phyloP scores from a whole-genome alignment of 2,329 filamentous ascomycete species.

The Fusarium succisae region DNA sequence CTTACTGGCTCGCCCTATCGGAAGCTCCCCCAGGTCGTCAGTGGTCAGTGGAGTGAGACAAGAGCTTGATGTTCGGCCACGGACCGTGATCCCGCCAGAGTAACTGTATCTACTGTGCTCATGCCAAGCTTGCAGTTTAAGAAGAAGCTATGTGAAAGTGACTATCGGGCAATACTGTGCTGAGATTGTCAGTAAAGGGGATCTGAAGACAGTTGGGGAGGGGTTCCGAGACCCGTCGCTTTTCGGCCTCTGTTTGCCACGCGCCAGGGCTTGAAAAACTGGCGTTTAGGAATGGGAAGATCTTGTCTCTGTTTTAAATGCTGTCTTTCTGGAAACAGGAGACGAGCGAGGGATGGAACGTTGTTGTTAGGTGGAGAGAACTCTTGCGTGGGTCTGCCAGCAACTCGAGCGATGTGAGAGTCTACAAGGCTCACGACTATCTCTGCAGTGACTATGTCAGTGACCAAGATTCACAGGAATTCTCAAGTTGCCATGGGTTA shows the following conservation, averaged over 20 bases:
- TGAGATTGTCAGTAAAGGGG: background rate
- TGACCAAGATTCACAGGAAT: background rate
- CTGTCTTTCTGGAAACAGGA: constrained; percentile 30
- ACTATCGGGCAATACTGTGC: constrained; percentile 4
- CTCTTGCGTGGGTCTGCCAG: background rate
- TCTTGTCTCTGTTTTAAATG: constrained; percentile 19
- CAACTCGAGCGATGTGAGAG: background rate
- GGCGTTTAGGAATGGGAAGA: constrained; percentile 29
- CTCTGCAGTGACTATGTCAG: constrained; percentile 2
- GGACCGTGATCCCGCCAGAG: background rate
- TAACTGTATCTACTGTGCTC: background rate
- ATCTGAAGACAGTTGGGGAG: background rate
- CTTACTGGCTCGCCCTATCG: constrained; percentile 23
- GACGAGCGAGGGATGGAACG: constrained; percentile 20
- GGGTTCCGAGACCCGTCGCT: constrained; percentile 6
- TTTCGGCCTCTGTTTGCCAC: constrained; percentile 32
- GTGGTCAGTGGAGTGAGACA: constrained; percentile 23
- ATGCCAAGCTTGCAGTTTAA: constrained; percentile 13
- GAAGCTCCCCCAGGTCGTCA: constrained; percentile 8
- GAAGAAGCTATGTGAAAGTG: constrained; percentile 1
- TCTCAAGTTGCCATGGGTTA: background rate
- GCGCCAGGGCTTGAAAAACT: constrained; percentile 11
- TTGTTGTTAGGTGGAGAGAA: constrained; percentile 2
- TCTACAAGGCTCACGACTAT: background rate
- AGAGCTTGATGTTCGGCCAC: background rate